These are phyloP conservation scores for Grifola frondosa DNA, from an alignment of 1,284 basidiomycete species.

Conservation along the genomic window DNA sequence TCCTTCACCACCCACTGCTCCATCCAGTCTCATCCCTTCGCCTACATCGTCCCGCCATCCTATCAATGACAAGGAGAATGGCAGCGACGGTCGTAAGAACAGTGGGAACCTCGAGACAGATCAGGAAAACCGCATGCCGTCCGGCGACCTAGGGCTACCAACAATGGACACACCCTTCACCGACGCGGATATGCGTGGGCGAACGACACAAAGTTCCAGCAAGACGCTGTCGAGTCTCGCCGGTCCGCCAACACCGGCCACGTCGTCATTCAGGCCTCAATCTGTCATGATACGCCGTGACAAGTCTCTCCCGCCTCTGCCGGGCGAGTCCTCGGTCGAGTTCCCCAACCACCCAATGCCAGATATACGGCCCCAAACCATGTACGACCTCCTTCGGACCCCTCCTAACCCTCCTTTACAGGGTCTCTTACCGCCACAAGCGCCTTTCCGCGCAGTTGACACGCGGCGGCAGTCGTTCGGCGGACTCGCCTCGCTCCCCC, in stretches of 20 bases:
- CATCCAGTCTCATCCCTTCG: slow-evolving; percentile 70
- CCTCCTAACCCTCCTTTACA: slow-evolving; percentile 37
- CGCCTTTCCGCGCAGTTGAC: slow-evolving; percentile 59
- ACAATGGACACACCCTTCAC: slow-evolving; percentile 13
- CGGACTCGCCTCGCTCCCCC: slow-evolving; percentile 58
- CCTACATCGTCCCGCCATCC: slow-evolving; percentile 67
- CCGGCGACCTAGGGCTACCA: slow-evolving; percentile 18
- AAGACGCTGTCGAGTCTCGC: slow-evolving; percentile 27
- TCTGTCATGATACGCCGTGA: slow-evolving; percentile 51
- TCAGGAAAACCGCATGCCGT: slow-evolving; percentile 23
- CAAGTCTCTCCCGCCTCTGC: slow-evolving; percentile 76
- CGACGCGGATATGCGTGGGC: slow-evolving; percentile 28
- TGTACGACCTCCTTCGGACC: slow-evolving; percentile 55
- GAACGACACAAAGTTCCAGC: slow-evolving; percentile 28
- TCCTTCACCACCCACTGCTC: slow-evolving; percentile 68
- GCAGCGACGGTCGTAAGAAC: slow-evolving; percentile 43
- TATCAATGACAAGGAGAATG: slow-evolving; percentile 48
- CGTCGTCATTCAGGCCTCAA: slow-evolving; percentile 33
- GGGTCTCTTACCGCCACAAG: slow-evolving; percentile 59
- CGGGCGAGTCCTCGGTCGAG: slow-evolving; percentile 45
- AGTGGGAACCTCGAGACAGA: slow-evolving; percentile 22
- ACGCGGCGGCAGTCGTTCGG: slow-evolving; percentile 71
- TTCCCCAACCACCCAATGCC: slow-evolving; percentile 36
- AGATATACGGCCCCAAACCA: slow-evolving; percentile 60
- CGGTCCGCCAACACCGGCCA: slow-evolving; percentile 33